Percentiles rank a stretch among this genome's conserved stretches.
Evolutionary conservation across 805 yeast species (phyloP).

Genomic region (Myxozyma kluyveri): DNA sequence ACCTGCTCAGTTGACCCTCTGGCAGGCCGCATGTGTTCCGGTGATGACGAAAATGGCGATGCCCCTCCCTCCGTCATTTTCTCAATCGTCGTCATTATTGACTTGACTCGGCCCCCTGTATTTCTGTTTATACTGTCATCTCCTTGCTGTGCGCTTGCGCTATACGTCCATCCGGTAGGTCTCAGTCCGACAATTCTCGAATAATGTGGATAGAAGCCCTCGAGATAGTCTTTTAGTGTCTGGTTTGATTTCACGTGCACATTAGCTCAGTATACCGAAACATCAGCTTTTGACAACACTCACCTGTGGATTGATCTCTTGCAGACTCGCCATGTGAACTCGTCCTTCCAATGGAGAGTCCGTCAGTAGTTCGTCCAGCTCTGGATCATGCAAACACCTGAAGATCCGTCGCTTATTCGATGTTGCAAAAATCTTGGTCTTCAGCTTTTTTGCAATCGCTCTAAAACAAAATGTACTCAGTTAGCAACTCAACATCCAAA

Average conservation of each 20-base stretch:
- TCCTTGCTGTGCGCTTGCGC: slow-evolving; percentile 28
- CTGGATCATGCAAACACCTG: slow-evolving; percentile 45
- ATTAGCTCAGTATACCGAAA: background rate
- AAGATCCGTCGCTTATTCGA: slow-evolving; percentile 49
- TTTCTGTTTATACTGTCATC: no score
- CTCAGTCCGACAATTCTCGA: slow-evolving; percentile 54
- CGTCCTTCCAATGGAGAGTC: slow-evolving; percentile 49
- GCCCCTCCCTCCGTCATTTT: slow-evolving; percentile 6
- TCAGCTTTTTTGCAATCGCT: slow-evolving; percentile 39
- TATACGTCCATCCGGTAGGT: slow-evolving; percentile 91
- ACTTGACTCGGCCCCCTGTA: slow-evolving; percentile 20
- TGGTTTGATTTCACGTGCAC: background rate
- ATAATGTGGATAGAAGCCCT: slow-evolving; percentile 48
- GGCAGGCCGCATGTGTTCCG: slow-evolving; percentile 23
- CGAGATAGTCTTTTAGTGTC: slow-evolving; percentile 49
- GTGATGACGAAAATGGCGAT: slow-evolving; percentile 7
- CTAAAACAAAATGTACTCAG: slow-evolving; percentile 1
- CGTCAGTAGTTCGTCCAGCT: slow-evolving; percentile 43
- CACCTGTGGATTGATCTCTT: slow-evolving; percentile 44
- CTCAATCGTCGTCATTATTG: slow-evolving; percentile 9
- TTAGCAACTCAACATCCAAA: no score
- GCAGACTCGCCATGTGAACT: slow-evolving; percentile 74
- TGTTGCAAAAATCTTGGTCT: slow-evolving; percentile 44
- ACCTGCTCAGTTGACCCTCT: slow-evolving; percentile 29
- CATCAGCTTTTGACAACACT: background rate